Evolutionary conservation across 352 stramenopile species (phyloP), one percentile per base, ranked within the genome.

Genomic region (Globisporangium okanoganense): DNA sequence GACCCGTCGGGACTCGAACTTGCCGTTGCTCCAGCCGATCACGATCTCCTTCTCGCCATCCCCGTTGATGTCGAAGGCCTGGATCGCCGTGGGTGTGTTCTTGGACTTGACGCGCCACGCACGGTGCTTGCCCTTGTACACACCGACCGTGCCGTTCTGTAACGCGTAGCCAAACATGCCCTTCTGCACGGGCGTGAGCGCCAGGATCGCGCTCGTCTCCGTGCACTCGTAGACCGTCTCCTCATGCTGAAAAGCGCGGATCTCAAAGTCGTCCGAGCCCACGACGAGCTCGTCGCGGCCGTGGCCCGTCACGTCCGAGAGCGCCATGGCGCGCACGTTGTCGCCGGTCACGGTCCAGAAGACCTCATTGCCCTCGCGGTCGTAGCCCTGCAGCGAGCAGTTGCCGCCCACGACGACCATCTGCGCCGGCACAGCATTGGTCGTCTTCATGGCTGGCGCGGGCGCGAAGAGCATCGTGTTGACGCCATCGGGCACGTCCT

Each of bases 81-180:
- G 75, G 56, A 97, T 85, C 4, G 87, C 78, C 4, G 75, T 92
- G 2, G 87, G 78, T 10, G 71, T 63, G 62, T 97, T 89, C 65
- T 97, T 97, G 16, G 80, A 94, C 65, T 98, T 98, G 62, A 97
- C 88, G 53, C 93, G 83, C 92, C 92, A 97, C 12, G 91, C 76
- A 49, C 93, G 88, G 64, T 79, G 69, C 31, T 86, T 88, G 40
- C 85, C 87, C 31, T 90, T 83, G 71, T 97, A 98, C 5, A 98
- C 83, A n/a, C 91, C 93, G n/a, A 97, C 81, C 0, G 93, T 97
- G 53, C 92, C 91, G 54, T 98, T 98, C 29, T 87, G 68, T 9
- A 98, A 74, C 40, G 87, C 88, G 65, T 97, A 98, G 22, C 75
- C 88, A 35, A 95, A 97, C 31, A 85, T 56, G 36, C 82, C 68